phyloP scores from a whole-genome alignment of 2,329 filamentous ascomycete species.

The Paracorniculantispora psalliotae region DNA sequence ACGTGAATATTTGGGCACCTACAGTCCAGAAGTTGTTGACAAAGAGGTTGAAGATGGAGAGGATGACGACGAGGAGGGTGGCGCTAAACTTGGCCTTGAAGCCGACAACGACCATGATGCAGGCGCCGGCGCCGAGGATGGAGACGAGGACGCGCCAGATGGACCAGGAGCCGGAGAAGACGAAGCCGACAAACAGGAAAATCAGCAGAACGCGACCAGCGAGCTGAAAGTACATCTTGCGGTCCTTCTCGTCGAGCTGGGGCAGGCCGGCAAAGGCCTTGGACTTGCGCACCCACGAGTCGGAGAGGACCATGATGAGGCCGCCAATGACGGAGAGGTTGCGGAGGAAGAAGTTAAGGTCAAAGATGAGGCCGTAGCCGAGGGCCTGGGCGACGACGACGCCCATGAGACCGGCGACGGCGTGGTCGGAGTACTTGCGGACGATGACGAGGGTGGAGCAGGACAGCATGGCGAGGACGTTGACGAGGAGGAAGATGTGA shows the following conservation, averaged over 20 bases:
- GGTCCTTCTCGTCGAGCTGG: conserved; percentile 95
- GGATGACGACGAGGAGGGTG: conserved; percentile 86
- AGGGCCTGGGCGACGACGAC: conserved; percentile 92
- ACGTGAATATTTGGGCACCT: conserved; percentile 34
- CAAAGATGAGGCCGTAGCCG: conserved; percentile 96
- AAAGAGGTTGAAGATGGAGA: conserved; percentile 93
- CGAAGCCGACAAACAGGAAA: conserved; percentile 95
- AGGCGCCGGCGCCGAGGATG: conserved; percentile 79
- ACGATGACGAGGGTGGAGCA: conserved; percentile 85
- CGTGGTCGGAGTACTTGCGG: conserved; percentile 89
- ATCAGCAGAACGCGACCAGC: conserved; percentile 92
- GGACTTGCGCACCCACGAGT: conserved; percentile 96
- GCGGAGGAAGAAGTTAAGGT: conserved; percentile 99
- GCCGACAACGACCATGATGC: conserved; percentile 96
- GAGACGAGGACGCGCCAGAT: conserved; percentile 83
- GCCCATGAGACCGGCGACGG: conserved; percentile 80
- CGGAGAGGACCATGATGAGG: conserved; percentile 94
- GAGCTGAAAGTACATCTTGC: conserved; percentile 99
- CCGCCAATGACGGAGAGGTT: conserved; percentile 97
- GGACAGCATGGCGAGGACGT: conserved; percentile 79
- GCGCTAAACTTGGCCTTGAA: conserved; percentile 99
- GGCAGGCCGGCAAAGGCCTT: conserved; percentile 94
- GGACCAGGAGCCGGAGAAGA: conserved; percentile 91
- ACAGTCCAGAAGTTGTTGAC: conserved; percentile 99
- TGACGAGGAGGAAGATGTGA: conserved; percentile 85